Base-by-base conservation (phyloP, 441 rosid genomes). In the Erodium texanum region DNA sequence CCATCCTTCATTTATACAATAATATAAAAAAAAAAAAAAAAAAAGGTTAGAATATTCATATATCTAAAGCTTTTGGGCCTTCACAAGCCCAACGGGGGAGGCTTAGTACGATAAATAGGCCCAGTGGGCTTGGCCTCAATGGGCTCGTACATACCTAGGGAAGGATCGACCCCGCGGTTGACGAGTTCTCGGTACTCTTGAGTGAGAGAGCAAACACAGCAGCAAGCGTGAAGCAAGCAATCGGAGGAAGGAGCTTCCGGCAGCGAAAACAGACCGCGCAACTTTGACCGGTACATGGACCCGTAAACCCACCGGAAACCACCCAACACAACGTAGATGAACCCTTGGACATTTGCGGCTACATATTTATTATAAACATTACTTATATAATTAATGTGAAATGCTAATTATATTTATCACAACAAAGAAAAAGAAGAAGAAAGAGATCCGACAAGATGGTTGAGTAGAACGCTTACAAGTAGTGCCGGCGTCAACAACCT, bases 161-260 rank as follows among this genome's bases (percentile, higher is more conserved):
- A 79, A 34, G 88, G 85, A 72, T 84, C 77, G 12, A 66, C 75
- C 1, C 88, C 87, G 0, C 79, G 83, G 62, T 75, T 74, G 59
- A 71, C 74, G 61, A 84, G 87, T 29, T 84, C 88, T n/a, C 84
- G 77, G 38, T 82, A 80, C 71, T 84, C 90, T 66, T 86, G 87
- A 62, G 79, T 66, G 41, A 82, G 80, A 59, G 87, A 72, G 38
- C 88, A 81, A 24, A 70, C 23, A 48, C 88, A 76, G 67, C 83
- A 83, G 75, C 72, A 84, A 69, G 74, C 59, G 62, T 81, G 86
- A 45, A 76, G 64, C 22, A 77, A 11, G 23, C 66, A 68, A 62
- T 86, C 88, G 1, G 82, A 38, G 52, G 74, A 76, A 0, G 87
- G 83, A 65, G 77, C 76, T 70, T 81, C 86, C 0, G 88, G 89